Evolutionary conservation across 2,329 filamentous ascomycete genomes (phyloP), one percentile per base, ranked within the genome.

Genomic region (Neonectria punicea): DNA sequence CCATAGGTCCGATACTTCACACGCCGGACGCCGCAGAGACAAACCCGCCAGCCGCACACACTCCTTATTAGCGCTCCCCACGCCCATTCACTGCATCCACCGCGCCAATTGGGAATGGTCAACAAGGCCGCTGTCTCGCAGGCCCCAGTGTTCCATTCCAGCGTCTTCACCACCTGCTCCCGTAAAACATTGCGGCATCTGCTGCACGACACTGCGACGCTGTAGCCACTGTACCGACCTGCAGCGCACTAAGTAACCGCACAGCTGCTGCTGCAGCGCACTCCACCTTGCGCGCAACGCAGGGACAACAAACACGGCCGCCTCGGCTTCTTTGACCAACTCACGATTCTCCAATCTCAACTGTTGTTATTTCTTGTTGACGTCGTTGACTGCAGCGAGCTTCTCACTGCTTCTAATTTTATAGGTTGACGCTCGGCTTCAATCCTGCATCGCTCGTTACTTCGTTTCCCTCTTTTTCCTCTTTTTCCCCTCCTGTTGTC

Each of bases 21-120:
- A 61, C 58, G 58, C 58, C 58, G 62, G 62, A 53, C 58, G 62
- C 43, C 51, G 46, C 58, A 49, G 34, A 25, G 36, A 39, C 58
- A 49, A 65, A 25, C 58, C 58, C 63, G 43, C 50, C 41, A 30
- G 39, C 30, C 18, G 41, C 44, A 18, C 28, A 28, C 13, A 34
- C 58, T 58, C 47, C 56, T 41, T 55, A 55, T 69, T 66, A 50
- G 46, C 25, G 22, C 46, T 32, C 25, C 10, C 47, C 53, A 41
- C 32, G 30, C 34, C 53, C 44, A 20, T 43, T 20, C 39, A 43
- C 16, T 30, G 16, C 50, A 49, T 41, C 36, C 39, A n/a, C 51
- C 20, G n/a, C 59, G 18, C 67, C 65, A 62, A 65, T 67, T 51
- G 66, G 72, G 70, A 73, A 74, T 72, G 72, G 71, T 70, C 67